These are phyloP conservation scores for Mucor racemosus DNA, from an alignment of 371 early-diverging fungal species.

Conservation along the genomic window DNA sequence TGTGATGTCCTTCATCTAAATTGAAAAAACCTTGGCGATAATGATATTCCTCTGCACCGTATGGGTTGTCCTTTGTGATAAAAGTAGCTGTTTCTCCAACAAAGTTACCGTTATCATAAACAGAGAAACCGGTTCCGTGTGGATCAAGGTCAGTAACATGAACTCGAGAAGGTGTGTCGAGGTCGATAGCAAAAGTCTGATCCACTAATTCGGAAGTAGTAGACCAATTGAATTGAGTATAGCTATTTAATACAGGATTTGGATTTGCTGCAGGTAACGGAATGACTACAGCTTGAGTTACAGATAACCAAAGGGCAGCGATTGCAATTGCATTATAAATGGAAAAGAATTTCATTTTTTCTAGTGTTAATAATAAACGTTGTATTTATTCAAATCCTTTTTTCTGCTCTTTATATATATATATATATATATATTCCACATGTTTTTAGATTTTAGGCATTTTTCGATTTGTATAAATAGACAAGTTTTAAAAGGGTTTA, in stretches of 20 bases:
- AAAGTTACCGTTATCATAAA: conserved; percentile 12
- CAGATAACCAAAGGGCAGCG: background rate
- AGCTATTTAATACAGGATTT: background rate
- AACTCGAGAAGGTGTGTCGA: conserved; percentile 1
- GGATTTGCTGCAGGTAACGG: background rate
- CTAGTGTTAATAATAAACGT: background rate
- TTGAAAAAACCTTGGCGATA: conserved; percentile 14
- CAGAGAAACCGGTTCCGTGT: background rate
- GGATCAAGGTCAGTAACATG: conserved; percentile 16
- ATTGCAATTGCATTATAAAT: background rate
- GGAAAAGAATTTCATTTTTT: conserved; percentile 10
- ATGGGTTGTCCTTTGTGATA: background rate
- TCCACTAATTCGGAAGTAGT: background rate
- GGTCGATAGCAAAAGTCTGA: conserved; percentile 3
- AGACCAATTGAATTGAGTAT: conserved; percentile 17
- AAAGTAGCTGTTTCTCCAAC: conserved; percentile 9
- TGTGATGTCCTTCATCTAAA: conserved; percentile 8
- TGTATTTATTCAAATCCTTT: too few relatives aligned
- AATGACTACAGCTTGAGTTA: conserved; percentile 1
- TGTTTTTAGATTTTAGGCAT: background rate
- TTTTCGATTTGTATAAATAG: background rate
- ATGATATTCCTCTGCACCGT: conserved; percentile 1
- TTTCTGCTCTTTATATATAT: background rate
- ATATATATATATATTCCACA: background rate
- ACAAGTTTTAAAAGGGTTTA: background rate